Conservation (phyloP, 192 early-diverging fungal species). For the Ambispora gerdemannii region DNA sequence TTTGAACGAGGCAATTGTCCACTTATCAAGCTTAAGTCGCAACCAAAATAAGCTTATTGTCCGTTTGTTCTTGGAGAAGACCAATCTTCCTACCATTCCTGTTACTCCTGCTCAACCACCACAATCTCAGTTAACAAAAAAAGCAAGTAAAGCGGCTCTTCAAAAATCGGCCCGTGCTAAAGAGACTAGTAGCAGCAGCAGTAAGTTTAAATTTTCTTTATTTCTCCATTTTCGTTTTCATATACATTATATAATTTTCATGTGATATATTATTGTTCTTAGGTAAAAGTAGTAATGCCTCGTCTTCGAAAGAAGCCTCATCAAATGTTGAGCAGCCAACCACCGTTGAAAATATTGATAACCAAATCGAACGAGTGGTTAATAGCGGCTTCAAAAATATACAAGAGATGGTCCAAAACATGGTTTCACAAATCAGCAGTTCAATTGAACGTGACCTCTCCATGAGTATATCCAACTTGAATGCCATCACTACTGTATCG, state of each 20-base stretch:
- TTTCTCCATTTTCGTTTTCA: too few relatives aligned
- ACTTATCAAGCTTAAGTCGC: background rate
- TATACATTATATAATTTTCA: too few relatives aligned
- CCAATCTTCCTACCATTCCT: background rate
- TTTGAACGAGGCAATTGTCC: conserved; percentile 3
- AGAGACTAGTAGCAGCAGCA: too few relatives aligned
- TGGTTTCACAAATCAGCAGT: background rate
- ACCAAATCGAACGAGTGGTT: conserved; percentile 11
- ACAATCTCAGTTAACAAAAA: background rate
- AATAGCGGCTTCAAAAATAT: conserved; percentile 16
- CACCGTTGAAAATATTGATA: background rate
- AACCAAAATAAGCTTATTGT: background rate
- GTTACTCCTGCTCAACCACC: background rate
- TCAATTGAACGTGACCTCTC: conserved; percentile 11
- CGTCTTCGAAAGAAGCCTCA: too few relatives aligned
- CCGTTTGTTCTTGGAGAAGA: conserved; percentile 2
- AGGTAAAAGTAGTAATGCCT: too few relatives aligned
- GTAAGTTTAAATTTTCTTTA: too few relatives aligned
- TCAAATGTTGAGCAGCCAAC: background rate
- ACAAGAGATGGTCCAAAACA: conserved; percentile 19
- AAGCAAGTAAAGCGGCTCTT: background rate
- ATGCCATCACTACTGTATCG: background rate
- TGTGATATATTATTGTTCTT: too few relatives aligned
- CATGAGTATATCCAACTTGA: background rate
- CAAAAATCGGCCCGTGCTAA: background rate